A percentile compares a stretch with the other conserved stretches of the same genome.
Evolutionary conservation across 805 yeast genomes (phyloP).

Genomic region (Candida succiphila): DNA sequence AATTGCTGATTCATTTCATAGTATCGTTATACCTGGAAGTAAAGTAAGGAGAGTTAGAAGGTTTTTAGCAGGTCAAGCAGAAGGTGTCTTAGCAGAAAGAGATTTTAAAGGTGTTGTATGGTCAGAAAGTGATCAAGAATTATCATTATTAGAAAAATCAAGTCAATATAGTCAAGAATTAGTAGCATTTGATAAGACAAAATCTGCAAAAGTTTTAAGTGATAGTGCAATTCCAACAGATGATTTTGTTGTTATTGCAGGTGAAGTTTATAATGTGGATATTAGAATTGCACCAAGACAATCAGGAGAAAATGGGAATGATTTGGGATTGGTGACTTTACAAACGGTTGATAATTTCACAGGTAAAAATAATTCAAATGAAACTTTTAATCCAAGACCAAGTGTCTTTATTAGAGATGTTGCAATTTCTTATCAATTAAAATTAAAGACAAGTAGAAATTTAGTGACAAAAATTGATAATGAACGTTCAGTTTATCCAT

Average conservation of each 20-base stretch:
- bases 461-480: constrained; percentile 64
- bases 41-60: constrained; percentile 86
- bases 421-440: constrained; percentile 70
- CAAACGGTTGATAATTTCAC: constrained; percentile 55
- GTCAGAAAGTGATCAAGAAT: constrained; percentile 78
- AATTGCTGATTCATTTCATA: constrained; percentile 77
- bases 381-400: constrained; percentile 47
- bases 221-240: constrained; percentile 65
- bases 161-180: constrained; percentile 25
- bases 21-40: constrained; percentile 86
- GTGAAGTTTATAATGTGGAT: constrained; percentile 84
- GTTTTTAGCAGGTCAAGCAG: constrained; percentile 93
- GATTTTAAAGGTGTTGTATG: constrained; percentile 89
- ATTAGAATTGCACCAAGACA: constrained; percentile 71
- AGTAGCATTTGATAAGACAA: constrained; percentile 27
- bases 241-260: constrained; percentile 62
- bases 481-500: constrained; percentile 78
- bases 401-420: constrained; percentile 79
- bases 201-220: constrained; percentile 24
- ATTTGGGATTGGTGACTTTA: constrained; percentile 59
- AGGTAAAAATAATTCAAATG: constrained; percentile 49
- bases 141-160: constrained; percentile 35
- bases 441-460: constrained; percentile 63
- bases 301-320: constrained; percentile 29
- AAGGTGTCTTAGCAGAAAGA: constrained; percentile 82